Conservation (phyloP, 768 basidiomycete genomes). For the Tylopilus rubrobrunneus region DNA sequence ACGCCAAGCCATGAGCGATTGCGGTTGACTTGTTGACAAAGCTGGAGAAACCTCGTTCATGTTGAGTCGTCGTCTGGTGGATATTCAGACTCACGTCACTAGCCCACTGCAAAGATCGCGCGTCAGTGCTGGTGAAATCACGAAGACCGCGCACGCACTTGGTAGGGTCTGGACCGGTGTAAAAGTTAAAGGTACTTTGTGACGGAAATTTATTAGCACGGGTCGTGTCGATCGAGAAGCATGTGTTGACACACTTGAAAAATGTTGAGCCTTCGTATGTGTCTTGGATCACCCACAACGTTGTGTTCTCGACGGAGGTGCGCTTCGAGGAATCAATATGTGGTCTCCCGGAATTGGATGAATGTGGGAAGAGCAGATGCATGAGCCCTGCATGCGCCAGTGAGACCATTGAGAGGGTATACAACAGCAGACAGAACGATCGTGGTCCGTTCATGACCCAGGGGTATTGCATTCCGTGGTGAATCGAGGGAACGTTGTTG, state of each 20-base stretch:
- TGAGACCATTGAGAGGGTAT: slow-evolving; percentile 11
- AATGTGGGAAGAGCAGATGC: slow-evolving; percentile 1
- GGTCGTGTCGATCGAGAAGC: not conserved
- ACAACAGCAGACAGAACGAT: slow-evolving; percentile 11
- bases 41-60: slow-evolving; percentile 34
- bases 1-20: slow-evolving; percentile 51
- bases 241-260: slow-evolving; percentile 54
- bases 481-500: slow-evolving; percentile 3
- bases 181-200: slow-evolving; percentile 57
- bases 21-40: slow-evolving; percentile 58
- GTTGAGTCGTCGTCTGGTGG: not conserved
- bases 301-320: slow-evolving; percentile 27
- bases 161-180: slow-evolving; percentile 60
- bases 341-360: not conserved
- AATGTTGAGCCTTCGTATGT: slow-evolving; percentile 63
- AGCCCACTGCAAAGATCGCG: slow-evolving; percentile 47
- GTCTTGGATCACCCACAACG: slow-evolving; percentile 66
- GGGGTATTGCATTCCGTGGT: slow-evolving; percentile 15
- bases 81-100: slow-evolving; percentile 52
- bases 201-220: slow-evolving; percentile 3
- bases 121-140: slow-evolving; percentile 12
- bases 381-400: slow-evolving; percentile 12
- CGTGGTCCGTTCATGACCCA: not conserved
- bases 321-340: slow-evolving; percentile 14
- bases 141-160: slow-evolving; percentile 33